Base-by-base conservation (phyloP, 106 monocot genomes). In the Phalaenopsis equestris region DNA sequence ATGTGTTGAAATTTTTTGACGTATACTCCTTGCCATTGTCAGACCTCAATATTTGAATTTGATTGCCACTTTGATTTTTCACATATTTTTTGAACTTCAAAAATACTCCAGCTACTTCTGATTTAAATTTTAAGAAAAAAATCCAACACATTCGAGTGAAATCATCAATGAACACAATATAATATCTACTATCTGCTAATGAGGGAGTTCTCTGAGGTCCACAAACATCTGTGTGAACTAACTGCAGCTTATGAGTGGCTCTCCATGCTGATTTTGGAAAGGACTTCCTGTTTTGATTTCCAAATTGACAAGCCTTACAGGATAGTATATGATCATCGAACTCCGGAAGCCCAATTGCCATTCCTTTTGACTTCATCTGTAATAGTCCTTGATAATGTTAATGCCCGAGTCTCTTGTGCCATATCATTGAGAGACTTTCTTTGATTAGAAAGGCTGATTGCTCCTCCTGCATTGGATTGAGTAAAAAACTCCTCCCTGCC, bases 41-140 rank as follows among this genome's bases (percentile, higher is more conserved):
- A 16, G 64, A 67, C n/a, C 79, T 19, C 30, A 57, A 38, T 56
- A 41, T 67, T 67, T 79, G 48, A 48, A 48, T 48, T 48, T 57
- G 41, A 18, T 24, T 42, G 43, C 79, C 39, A 79, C 41, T 79
- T 57, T 79, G 61, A 30, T 67, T 67, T 64, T 79, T 41, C 41
- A 79, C 61, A 30, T 38, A n/a, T 12, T n/a, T 38, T 42, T 45
- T 79, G 18, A 11, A 68, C n/a, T n/a, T n/a, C n/a, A 18, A 19
- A 11, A 79, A 52, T 52, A n/a, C 52, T 52, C 52, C 1, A 52
- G 11, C 79, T 30, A 79, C 79, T 23, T 67, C 10, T 79, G n/a
- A 79, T 42, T 58, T 79, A 42, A 57, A 58, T 19, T 67, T 79
- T 19, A 79, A 79, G 65, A 79, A n/a, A 61, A 61, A 61, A 21